Percentiles rank a stretch among this genome's conserved stretches.
phyloP scores from a whole-genome alignment of 305 asterid species.

The Solanum hybrid region DNA sequence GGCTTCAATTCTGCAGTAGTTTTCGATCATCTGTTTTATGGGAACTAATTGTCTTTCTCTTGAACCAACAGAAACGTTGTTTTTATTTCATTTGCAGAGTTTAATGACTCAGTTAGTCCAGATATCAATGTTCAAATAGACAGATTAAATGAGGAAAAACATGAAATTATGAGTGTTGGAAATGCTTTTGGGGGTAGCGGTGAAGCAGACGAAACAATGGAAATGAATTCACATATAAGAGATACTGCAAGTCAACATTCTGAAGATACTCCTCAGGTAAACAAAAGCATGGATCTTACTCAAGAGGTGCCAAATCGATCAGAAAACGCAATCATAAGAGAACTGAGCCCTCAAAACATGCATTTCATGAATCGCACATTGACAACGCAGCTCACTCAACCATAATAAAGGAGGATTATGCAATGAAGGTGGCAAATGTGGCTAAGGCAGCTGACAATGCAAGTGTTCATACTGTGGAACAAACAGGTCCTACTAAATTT shows the following conservation, averaged over 20 bases:
- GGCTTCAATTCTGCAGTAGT: background rate
- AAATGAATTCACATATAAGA: background rate
- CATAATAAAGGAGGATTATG: background rate
- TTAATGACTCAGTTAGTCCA: background rate
- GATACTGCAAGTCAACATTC: background rate
- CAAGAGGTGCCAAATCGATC: slow-evolving; percentile 11
- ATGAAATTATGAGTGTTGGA: background rate
- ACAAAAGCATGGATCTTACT: slow-evolving; percentile 1
- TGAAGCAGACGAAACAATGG: slow-evolving; percentile 1
- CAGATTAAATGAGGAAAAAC: slow-evolving; percentile 8
- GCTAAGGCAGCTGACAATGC: background rate
- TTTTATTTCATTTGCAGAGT: background rate
- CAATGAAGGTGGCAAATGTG: background rate
- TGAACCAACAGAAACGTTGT: background rate
- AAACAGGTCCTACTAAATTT: background rate
- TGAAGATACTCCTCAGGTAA: slow-evolving; percentile 7
- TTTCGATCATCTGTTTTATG: background rate
- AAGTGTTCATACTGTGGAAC: background rate
- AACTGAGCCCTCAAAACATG: slow-evolving; percentile 2
- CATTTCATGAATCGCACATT: background rate
- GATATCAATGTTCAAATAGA: background rate
- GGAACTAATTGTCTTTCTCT: background rate
- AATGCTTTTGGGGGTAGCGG: background rate
- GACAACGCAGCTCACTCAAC: background rate
- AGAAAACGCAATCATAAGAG: slow-evolving; percentile 2